Conservation (phyloP, 2,329 filamentous ascomycete species). For the Mycosphaerella arachidis region DNA sequence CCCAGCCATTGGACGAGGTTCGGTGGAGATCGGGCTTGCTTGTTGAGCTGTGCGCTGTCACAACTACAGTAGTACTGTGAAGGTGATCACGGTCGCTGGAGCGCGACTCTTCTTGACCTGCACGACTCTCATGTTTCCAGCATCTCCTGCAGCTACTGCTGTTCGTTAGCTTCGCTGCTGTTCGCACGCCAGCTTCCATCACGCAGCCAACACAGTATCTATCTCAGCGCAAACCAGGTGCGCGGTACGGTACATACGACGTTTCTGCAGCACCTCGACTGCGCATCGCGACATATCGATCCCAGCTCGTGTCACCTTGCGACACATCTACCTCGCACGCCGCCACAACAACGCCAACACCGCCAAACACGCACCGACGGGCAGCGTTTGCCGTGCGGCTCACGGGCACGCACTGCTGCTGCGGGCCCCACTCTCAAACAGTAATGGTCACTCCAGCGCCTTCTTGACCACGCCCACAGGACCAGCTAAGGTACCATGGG, state of each 20-base stretch:
- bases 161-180: neutral
- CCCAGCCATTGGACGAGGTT: neutral
- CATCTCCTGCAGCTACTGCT: neutral
- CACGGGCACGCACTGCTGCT: neutral
- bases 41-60: neutral
- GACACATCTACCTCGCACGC: neutral
- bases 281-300: neutral
- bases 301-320: neutral
- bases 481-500: conserved; percentile 34
- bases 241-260: neutral
- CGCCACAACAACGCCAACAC: neutral
- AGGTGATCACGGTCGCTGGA: neutral
- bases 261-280: neutral
- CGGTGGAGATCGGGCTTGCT: neutral
- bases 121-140: neutral
- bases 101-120: neutral
- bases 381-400: neutral
- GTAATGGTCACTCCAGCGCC: conserved; percentile 2
- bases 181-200: neutral
- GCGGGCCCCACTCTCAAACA: neutral
- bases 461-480: neutral
- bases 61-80: too few relatives aligned
- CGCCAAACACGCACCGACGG: neutral
- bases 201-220: neutral
- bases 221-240: neutral